These are phyloP conservation scores for Calamus simplicifolius DNA, from an alignment of 176 grass and related monocot species.

Conservation along the genomic window DNA sequence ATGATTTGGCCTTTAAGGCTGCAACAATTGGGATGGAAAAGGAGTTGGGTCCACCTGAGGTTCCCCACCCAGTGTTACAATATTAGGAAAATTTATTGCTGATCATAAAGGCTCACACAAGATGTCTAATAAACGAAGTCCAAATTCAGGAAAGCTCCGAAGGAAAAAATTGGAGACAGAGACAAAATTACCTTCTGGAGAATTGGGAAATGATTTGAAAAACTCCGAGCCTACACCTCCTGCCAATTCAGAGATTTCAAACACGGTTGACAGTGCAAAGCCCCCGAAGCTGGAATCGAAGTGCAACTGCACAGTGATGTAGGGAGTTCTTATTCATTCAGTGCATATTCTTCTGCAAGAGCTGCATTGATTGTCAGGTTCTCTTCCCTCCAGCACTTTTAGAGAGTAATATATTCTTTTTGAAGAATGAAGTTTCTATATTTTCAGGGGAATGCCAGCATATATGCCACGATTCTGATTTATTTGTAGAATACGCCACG, in stretches of 20 bases:
- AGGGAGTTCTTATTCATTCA: neutral
- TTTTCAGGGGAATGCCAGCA: too few relatives aligned
- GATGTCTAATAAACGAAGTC: neutral
- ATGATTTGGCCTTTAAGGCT: constrained; percentile 13
- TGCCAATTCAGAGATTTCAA: neutral
- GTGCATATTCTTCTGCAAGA: too few relatives aligned
- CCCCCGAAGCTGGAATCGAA: constrained; percentile 11
- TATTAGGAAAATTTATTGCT: neutral
- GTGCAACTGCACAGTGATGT: constrained; percentile 19
- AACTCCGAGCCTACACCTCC: neutral
- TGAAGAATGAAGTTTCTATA: too few relatives aligned
- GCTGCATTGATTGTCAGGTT: too few relatives aligned
- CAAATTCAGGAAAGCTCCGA: neutral
- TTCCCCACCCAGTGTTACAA: neutral
- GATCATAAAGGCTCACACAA: neutral
- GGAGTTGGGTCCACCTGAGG: neutral
- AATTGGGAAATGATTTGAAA: neutral
- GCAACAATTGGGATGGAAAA: constrained; percentile 15
- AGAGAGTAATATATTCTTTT: too few relatives aligned
- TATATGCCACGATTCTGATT: too few relatives aligned
- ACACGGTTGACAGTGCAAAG: neutral
- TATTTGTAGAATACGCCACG: too few relatives aligned
- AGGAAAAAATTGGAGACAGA: neutral
- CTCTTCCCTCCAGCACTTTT: too few relatives aligned
- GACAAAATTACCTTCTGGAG: neutral